Percentiles rank a stretch among this genome's conserved stretches.
Evolutionary conservation across 2,329 filamentous ascomycete genomes (phyloP).

Genomic region (Kalmusia sp.): DNA sequence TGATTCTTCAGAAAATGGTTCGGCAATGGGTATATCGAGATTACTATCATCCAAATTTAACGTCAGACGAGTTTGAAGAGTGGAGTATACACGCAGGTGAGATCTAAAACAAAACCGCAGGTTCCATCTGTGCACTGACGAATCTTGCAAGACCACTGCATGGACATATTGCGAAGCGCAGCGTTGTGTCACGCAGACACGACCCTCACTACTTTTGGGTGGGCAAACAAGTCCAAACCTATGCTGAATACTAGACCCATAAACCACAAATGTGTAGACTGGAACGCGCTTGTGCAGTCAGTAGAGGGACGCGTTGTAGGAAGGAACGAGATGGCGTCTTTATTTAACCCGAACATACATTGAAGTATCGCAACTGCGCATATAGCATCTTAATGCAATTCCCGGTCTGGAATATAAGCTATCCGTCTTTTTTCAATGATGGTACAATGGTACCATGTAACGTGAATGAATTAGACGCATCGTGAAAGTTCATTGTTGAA

Average conservation of each 20-base stretch:
- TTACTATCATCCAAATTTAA: constrained; percentile 2
- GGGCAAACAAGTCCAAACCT: constrained; percentile 3
- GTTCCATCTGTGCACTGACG: not conserved
- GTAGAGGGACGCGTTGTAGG: not conserved
- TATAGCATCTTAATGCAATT: too few relatives aligned
- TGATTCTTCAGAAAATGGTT: constrained; percentile 1
- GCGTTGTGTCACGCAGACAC: constrained; percentile 5
- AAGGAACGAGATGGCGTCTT: not conserved
- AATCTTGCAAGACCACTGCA: constrained; percentile 5
- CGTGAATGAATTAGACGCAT: too few relatives aligned
- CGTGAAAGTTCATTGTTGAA: too few relatives aligned
- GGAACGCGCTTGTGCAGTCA: not conserved
- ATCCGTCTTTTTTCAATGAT: too few relatives aligned
- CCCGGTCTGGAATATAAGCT: too few relatives aligned
- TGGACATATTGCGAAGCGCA: constrained; percentile 4
- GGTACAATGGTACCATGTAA: too few relatives aligned
- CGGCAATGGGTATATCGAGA: constrained; percentile 7
- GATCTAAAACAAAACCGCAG: not conserved
- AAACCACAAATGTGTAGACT: constrained; percentile 4
- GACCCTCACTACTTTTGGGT: constrained; percentile 5
- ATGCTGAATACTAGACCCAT: not conserved
- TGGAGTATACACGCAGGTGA: constrained; percentile 1
- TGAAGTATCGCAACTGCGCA: not conserved
- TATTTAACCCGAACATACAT: not conserved
- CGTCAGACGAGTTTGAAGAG: not conserved